These are phyloP conservation scores for Aspergillus nidulans DNA, from an alignment of 495 filamentous ascomycete species.

Conservation along the genomic window DNA sequence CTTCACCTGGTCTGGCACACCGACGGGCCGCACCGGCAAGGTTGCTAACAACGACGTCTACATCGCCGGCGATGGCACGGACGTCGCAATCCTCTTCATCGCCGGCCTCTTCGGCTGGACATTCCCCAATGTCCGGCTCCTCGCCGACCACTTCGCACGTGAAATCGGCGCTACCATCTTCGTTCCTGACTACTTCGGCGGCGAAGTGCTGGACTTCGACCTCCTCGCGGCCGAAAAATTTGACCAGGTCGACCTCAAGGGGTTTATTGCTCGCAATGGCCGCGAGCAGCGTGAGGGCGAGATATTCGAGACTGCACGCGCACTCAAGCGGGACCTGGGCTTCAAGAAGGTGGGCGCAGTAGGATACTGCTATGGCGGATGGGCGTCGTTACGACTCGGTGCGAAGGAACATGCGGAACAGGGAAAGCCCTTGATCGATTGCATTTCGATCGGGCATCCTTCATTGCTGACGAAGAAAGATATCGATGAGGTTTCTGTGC, in stretches of 20 bases:
- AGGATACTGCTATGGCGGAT: constrained; percentile 60
- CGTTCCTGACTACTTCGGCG: constrained; percentile 44
- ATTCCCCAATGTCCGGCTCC: constrained; percentile 39
- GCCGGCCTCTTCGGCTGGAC: constrained; percentile 51
- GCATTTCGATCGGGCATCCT: constrained; percentile 51
- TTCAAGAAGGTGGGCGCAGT: constrained; percentile 48
- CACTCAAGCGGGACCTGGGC: constrained; percentile 27
- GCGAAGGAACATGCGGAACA: constrained; percentile 18
- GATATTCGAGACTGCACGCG: constrained; percentile 46
- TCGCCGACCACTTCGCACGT: constrained; percentile 48
- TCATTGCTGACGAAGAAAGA: constrained; percentile 44
- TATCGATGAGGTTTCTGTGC: constrained; percentile 48
- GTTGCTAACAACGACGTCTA: constrained; percentile 36
- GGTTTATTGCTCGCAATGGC: constrained; percentile 32
- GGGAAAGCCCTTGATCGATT: constrained; percentile 44
- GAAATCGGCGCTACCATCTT: constrained; percentile 48
- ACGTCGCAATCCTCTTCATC: constrained; percentile 40
- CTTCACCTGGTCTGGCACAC: constrained; percentile 47
- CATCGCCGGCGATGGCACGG: constrained; percentile 32
- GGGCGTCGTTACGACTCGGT: constrained; percentile 50
- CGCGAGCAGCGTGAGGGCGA: constrained; percentile 49
- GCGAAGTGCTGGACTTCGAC: constrained; percentile 30
- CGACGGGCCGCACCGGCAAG: constrained; percentile 32
- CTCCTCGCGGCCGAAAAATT: constrained; percentile 31
- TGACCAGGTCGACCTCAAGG: constrained; percentile 34